phyloP scores from a whole-genome alignment of 352 stramenopile species.

The Globisporangium echinulatum region DNA sequence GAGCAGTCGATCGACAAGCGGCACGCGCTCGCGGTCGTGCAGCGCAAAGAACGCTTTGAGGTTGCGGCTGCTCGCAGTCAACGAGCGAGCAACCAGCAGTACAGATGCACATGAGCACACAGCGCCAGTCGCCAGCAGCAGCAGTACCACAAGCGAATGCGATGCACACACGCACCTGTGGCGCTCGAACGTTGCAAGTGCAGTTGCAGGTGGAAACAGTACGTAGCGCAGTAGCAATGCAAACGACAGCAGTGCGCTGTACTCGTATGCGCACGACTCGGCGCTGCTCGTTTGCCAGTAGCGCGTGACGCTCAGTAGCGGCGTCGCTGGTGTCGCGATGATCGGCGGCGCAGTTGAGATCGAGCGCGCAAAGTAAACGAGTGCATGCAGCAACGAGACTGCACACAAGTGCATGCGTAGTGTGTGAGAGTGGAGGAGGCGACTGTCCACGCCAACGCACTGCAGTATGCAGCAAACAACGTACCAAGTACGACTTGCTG shows the following conservation, averaged over 20 bases:
- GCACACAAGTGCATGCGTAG: not conserved
- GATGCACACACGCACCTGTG: slow-evolving; percentile 20
- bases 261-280: slow-evolving; percentile 20
- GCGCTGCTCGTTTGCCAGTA: slow-evolving; percentile 8
- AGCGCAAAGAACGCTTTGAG: slow-evolving; percentile 38
- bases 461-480: not conserved
- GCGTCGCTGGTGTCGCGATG: slow-evolving; percentile 1
- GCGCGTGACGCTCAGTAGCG: not conserved
- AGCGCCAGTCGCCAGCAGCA: no score
- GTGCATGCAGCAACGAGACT: slow-evolving; percentile 15
- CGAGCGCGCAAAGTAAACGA: slow-evolving; percentile 13
- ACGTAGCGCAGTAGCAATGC: slow-evolving; percentile 28
- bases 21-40: slow-evolving; percentile 25
- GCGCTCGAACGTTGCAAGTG: slow-evolving; percentile 20
- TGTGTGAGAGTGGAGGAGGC: no score
- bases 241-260: slow-evolving; percentile 22
- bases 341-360: slow-evolving; percentile 3
- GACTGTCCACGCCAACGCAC: not conserved
- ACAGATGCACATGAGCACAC: no score
- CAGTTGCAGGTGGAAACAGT: slow-evolving; percentile 31
- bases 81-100: not conserved
- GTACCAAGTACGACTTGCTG: slow-evolving; percentile 10
- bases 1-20: no score
- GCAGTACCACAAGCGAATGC: no score
- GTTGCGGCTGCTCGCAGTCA: slow-evolving; percentile 14